Evolutionary conservation across 495 filamentous ascomycete species (phyloP).

Genomic region (Lasiosphaeria miniovina): DNA sequence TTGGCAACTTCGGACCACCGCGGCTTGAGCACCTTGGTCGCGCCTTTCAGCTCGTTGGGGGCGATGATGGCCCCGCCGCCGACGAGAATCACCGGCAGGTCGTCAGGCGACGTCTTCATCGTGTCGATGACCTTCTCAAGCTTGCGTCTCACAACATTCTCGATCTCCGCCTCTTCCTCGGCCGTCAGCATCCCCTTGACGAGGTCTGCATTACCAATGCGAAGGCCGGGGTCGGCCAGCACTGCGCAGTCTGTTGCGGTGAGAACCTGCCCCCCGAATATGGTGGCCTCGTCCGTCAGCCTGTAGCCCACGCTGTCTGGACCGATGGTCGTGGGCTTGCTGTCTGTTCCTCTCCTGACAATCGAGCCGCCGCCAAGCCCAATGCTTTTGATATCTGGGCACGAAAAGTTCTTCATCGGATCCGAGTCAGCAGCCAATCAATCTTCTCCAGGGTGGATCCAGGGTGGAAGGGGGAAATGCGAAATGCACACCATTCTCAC

Average conservation of each 20-base stretch:
- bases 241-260: slow-evolving; percentile 53
- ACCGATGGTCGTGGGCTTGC: slow-evolving; percentile 41
- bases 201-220: slow-evolving; percentile 25
- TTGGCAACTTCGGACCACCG: slow-evolving; percentile 48
- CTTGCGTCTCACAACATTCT: slow-evolving; percentile 27
- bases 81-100: slow-evolving; percentile 45
- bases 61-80: slow-evolving; percentile 41
- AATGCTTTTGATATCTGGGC: slow-evolving; percentile 48
- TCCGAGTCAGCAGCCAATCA: neutral
- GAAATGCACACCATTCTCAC: slow-evolving; percentile 34
- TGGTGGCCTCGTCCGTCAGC: slow-evolving; percentile 44
- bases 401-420: slow-evolving; percentile 38
- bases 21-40: slow-evolving; percentile 35
- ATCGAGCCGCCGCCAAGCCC: slow-evolving; percentile 54
- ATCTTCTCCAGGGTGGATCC: neutral
- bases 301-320: slow-evolving; percentile 57
- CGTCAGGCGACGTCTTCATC: slow-evolving; percentile 48
- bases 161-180: slow-evolving; percentile 19
- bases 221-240: slow-evolving; percentile 26
- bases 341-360: slow-evolving; percentile 32
- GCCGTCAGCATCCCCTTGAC: slow-evolving; percentile 18
- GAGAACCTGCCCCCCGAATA: slow-evolving; percentile 48
- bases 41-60: slow-evolving; percentile 30
- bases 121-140: slow-evolving; percentile 48
- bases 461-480: neutral